phyloP scores from a whole-genome alignment of 139 green algal species.

The Diplosphaera chodatii region DNA sequence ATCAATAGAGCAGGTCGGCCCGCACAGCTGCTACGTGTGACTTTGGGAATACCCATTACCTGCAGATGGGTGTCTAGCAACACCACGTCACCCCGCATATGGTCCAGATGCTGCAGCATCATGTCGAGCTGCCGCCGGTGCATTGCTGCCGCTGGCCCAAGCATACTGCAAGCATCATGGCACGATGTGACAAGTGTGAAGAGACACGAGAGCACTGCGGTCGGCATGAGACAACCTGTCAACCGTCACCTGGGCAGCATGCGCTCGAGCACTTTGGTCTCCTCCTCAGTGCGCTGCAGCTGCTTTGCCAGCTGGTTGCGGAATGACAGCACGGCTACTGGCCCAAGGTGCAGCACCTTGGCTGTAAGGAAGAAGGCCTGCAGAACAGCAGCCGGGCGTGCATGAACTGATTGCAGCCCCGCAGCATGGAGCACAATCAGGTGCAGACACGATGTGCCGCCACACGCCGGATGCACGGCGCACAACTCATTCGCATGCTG shows the following conservation, averaged over 20 bases:
- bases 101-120: not conserved
- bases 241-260: conserved; percentile 24
- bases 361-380: conserved; percentile 88
- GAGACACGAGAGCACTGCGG: no score
- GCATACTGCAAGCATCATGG: not conserved
- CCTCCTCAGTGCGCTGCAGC: not conserved
- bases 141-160: not conserved
- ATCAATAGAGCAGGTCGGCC: no score
- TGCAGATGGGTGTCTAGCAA: not conserved
- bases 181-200: no score
- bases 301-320: conserved; percentile 3
- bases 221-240: no score
- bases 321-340: conserved; percentile 42
- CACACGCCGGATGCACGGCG: no score
- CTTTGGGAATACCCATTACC: no score
- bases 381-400: no score
- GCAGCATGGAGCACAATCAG: not conserved
- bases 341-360: conserved; percentile 75
- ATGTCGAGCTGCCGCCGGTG: not conserved
- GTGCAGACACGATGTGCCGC: no score
- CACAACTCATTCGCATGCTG: no score
- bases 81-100: not conserved
- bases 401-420: no score
- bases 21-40: no score
- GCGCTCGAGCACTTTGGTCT: conserved; percentile 11